Evolutionary conservation across 2,329 filamentous ascomycete species (phyloP), one percentile per base, ranked within the genome.

Genomic region (Lachnellula cervina): DNA sequence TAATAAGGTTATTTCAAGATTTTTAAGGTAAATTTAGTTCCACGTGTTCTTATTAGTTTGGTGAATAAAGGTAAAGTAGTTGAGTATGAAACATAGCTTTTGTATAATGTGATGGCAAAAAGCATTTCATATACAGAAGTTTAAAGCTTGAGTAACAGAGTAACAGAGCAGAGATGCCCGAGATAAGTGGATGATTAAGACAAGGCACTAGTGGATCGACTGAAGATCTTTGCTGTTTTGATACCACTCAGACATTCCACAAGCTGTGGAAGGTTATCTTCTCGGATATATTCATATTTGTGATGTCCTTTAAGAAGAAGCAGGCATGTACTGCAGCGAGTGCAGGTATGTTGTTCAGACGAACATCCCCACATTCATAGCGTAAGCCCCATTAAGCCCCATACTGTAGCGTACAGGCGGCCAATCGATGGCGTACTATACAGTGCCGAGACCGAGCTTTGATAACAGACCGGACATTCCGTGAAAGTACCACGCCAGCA

Each of bases 281-380:
- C 16, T 40, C 14, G 14, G 7, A 40, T 16, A 40, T 8, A n/a
- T 16, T 17, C 37, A 40, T 32, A 19, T 34, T 49, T 5, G 7
- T 34, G 6, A 34, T 34, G 6, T 7, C n/a, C 23, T 13, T 44
- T 14, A 17, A 44, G 42, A 32, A 11, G 3, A 32, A 11, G 28
- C 11, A 32, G 28, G 8, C 9, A 32, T 25, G 28, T 3, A n/a
- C n/a, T n/a, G n/a, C n/a, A n/a, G n/a, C n/a, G n/a, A n/a, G n/a
- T n/a, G n/a, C n/a, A 32, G 8, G 44, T 17, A 55, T 16, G 34
- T 54, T 48, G 45, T 42, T 8, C 11, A 32, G 45, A 54, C 25
- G 17, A 53, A 48, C 28, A 47, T 49, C 55, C 52, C 56, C 56
- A 58, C 58, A 59, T 25, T 25, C 51, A 56, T 55, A 59, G 51